Conservation (phyloP, 768 basidiomycete species). For the Amanita brunnescens region DNA sequence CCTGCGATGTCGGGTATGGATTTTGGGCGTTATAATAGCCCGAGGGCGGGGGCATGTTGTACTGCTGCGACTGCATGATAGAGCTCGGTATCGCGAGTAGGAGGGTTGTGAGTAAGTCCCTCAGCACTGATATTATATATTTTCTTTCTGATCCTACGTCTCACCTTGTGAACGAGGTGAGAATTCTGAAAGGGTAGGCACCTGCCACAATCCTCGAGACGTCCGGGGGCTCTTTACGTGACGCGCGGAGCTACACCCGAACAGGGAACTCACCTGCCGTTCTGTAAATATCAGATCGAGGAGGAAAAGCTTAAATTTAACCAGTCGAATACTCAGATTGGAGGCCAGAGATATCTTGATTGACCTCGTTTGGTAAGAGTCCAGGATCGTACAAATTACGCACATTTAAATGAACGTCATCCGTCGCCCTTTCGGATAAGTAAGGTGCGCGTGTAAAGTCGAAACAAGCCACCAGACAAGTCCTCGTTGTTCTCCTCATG, state of each 20-base stretch:
- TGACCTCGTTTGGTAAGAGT: background rate
- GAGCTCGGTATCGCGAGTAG: slow-evolving; percentile 15
- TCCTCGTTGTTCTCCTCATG: slow-evolving; percentile 36
- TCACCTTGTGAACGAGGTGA: slow-evolving; percentile 31
- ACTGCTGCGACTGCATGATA: slow-evolving; percentile 31
- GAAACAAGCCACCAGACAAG: slow-evolving; percentile 4
- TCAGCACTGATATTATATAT: slow-evolving; percentile 36
- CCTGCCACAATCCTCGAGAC: slow-evolving; percentile 34
- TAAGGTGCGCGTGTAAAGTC: slow-evolving; percentile 2
- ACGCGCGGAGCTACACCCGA: slow-evolving; percentile 33
- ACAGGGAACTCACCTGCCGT: slow-evolving; percentile 26
- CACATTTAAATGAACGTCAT: slow-evolving; percentile 2
- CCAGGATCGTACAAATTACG: slow-evolving; percentile 7
- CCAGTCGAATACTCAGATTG: slow-evolving; percentile 6
- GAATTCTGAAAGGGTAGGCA: slow-evolving; percentile 36
- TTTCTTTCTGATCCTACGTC: slow-evolving; percentile 34
- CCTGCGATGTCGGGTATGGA: slow-evolving; percentile 9
- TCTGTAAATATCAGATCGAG: slow-evolving; percentile 23
- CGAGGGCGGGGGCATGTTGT: slow-evolving; percentile 19
- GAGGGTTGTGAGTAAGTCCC: slow-evolving; percentile 26
- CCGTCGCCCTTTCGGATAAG: slow-evolving; percentile 4
- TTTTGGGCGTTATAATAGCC: slow-evolving; percentile 20
- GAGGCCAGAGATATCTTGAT: slow-evolving; percentile 1
- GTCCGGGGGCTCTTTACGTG: slow-evolving; percentile 37
- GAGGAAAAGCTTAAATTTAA: slow-evolving; percentile 14